A percentile compares a stretch with the other conserved stretches of the same genome.
These are phyloP conservation scores for Sanghuangporus baumii DNA, from an alignment of 1,284 basidiomycete genomes.

Conservation along the genomic window DNA sequence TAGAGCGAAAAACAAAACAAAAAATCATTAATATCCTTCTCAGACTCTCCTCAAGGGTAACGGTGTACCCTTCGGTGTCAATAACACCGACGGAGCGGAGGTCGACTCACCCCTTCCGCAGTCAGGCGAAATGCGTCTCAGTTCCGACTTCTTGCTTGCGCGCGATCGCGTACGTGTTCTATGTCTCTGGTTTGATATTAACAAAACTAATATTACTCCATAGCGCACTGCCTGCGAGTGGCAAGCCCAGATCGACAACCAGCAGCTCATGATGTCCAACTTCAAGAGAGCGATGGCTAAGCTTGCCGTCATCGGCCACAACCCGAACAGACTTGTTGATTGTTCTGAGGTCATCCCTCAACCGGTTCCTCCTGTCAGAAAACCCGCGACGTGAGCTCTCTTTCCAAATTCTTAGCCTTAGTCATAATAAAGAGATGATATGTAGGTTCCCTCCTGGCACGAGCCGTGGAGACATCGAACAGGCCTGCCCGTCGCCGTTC, in stretches of 20 bases:
- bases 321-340: conserved; percentile 16
- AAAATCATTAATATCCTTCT: conserved; percentile 17
- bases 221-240: conserved; percentile 20
- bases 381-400: conserved; percentile 14
- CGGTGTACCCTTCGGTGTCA: conserved; percentile 14
- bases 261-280: conserved; percentile 17
- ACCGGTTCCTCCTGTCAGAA: conserved; percentile 5
- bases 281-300: conserved; percentile 18
- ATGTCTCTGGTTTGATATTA: neutral
- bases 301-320: conserved; percentile 18
- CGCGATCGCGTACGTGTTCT: conserved; percentile 13
- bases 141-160: conserved; percentile 18
- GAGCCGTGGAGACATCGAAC: conserved; percentile 11
- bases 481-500: conserved; percentile 15
- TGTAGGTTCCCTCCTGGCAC: conserved; percentile 18
- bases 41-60: conserved; percentile 18
- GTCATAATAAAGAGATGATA: neutral
- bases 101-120: conserved; percentile 6
- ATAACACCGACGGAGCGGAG: conserved; percentile 7
- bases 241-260: conserved; percentile 17
- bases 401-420: neutral
- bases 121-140: conserved; percentile 15
- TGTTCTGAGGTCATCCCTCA: conserved; percentile 19
- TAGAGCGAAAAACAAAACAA: no score
- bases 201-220: neutral